A percentile compares a stretch with the other conserved stretches of the same genome.
phyloP scores from a whole-genome alignment of 1,284 basidiomycete genomes.

The Athelia sp. region DNA sequence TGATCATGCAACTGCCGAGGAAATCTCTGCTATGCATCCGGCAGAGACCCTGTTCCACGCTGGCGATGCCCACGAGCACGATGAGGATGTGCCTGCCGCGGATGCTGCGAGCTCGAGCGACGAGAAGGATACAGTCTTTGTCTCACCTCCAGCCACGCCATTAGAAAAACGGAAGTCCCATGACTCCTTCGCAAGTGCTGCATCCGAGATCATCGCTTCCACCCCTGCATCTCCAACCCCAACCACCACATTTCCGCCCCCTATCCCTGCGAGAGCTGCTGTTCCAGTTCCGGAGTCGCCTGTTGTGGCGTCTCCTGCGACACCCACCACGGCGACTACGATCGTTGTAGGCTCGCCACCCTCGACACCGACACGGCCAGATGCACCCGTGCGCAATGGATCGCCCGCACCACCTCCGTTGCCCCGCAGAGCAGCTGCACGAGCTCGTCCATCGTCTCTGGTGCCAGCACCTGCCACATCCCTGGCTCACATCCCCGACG shows the following conservation, averaged over 20 bases:
- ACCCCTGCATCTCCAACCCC: neutral
- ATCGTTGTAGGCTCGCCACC: conserved; percentile 2
- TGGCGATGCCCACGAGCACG: too few species aligned
- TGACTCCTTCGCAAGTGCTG: neutral
- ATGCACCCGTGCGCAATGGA: conserved; percentile 5
- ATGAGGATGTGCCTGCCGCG: neutral
- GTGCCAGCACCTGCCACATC: neutral
- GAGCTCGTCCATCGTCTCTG: conserved; percentile 9
- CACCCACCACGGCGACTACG: neutral
- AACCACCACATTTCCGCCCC: neutral
- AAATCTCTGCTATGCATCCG: neutral
- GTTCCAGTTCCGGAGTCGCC: neutral
- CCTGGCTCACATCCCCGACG: neutral
- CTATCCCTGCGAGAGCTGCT: neutral
- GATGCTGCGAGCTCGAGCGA: neutral
- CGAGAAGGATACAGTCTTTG: neutral
- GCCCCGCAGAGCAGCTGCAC: conserved; percentile 48
- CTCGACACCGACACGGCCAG: conserved; percentile 18
- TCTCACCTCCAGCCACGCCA: neutral
- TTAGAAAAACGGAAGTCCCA: neutral
- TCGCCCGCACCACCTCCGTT: conserved; percentile 32
- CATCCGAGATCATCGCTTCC: neutral
- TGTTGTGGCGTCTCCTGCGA: neutral
- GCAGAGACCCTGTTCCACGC: too few species aligned
- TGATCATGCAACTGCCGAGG: neutral